Evolutionary conservation across 306 rosid species (phyloP).

Genomic region (Glycine tomentella): DNA sequence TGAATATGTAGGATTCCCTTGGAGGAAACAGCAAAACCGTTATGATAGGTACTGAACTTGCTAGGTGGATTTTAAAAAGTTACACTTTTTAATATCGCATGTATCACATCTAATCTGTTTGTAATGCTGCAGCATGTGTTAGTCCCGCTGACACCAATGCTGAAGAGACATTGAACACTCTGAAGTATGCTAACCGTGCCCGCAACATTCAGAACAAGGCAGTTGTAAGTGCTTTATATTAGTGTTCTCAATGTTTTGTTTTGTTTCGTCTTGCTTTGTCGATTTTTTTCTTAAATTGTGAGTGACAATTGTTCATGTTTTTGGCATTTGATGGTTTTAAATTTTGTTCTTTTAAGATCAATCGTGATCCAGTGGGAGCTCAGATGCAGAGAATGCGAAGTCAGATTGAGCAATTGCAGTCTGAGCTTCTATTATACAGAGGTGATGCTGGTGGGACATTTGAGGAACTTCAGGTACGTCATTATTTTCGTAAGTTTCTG

Average conservation of each 20-base stretch:
- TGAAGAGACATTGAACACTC: conserved; percentile 92
- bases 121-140: conserved; percentile 77
- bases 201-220: conserved; percentile 98
- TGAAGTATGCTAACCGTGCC: conserved; percentile 99
- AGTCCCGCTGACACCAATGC: conserved; percentile 99
- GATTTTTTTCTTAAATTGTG: not conserved
- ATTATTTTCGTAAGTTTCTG: conserved; percentile 6
- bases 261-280: not conserved
- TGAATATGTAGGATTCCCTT: conserved; percentile 79
- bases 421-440: conserved; percentile 83
- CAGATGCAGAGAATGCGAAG: conserved; percentile 81
- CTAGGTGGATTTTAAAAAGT: conserved; percentile 6
- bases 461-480: conserved; percentile 87
- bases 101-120: conserved; percentile 26
- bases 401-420: conserved; percentile 90
- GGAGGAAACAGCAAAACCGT: conserved; percentile 99
- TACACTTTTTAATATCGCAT: not conserved
- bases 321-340: conserved; percentile 29
- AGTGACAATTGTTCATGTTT: not conserved
- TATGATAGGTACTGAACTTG: conserved; percentile 80
- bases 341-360: conserved; percentile 62
- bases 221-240: conserved; percentile 65
- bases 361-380: conserved; percentile 91
- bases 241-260: not conserved
- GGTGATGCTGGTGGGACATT: conserved; percentile 76